Percentiles rank a stretch among this genome's conserved stretches.
Evolutionary conservation across 441 rosid genomes (phyloP).

Genomic region (Gossypium trilobum): DNA sequence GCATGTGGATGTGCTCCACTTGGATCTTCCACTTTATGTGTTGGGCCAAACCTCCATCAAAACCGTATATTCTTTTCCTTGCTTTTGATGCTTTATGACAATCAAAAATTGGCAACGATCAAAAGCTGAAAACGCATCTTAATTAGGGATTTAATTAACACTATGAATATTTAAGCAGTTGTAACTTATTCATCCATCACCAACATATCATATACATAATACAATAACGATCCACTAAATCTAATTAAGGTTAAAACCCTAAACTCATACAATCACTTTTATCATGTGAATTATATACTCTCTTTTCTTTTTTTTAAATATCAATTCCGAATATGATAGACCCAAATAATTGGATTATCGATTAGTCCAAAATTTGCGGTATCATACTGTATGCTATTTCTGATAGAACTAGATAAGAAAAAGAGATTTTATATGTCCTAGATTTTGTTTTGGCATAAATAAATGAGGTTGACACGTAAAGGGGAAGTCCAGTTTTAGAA

Average conservation of each 20-base stretch:
- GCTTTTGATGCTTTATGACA: neutral
- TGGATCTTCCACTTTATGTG: slow-evolving; percentile 1
- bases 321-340: neutral
- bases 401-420: neutral
- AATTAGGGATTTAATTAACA: neutral
- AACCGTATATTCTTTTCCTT: neutral
- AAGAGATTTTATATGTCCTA: neutral
- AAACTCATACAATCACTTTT: too few relatives aligned
- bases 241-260: too few relatives aligned
- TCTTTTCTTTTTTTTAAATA: neutral
- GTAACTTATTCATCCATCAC: too few relatives aligned
- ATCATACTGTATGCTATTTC: neutral
- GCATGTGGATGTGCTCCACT: slow-evolving; percentile 26
- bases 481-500: neutral
- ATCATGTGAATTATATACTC: too few relatives aligned
- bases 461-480: neutral
- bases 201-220: too few relatives aligned
- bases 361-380: neutral
- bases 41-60: neutral
- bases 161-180: too few relatives aligned
- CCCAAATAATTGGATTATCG: neutral
- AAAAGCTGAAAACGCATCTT: neutral
- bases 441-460: neutral
- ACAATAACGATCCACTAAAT: too few relatives aligned
- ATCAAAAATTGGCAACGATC: neutral